Evolutionary conservation across 2,329 filamentous ascomycete genomes (phyloP).

Genomic region (Apiospora aurea): DNA sequence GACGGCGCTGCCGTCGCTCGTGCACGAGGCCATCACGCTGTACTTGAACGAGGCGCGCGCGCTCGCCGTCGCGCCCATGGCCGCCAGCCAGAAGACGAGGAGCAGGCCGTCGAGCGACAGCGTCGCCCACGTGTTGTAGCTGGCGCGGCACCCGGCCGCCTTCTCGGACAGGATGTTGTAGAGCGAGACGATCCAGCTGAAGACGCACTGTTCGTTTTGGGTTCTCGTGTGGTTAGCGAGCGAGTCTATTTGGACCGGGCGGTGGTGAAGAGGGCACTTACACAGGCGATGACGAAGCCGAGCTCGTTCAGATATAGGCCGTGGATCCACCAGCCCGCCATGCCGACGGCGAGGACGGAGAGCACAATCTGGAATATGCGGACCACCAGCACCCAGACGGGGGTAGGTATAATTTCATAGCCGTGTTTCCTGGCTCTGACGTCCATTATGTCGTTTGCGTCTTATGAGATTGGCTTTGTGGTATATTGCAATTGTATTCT

Average conservation of each 20-base stretch:
- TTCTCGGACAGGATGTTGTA: constrained; percentile 53
- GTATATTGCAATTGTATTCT: neutral
- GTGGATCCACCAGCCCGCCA: constrained; percentile 51
- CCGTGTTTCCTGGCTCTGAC: constrained; percentile 33
- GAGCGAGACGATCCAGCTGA: constrained; percentile 53
- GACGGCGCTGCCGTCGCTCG: constrained; percentile 48
- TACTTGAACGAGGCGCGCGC: constrained; percentile 46
- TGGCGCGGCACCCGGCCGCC: constrained; percentile 40
- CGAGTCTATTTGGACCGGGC: too few species aligned
- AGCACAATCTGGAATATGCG: constrained; percentile 51
- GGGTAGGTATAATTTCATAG: constrained; percentile 47
- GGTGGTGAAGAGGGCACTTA: too few species aligned
- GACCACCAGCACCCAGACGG: constrained; percentile 51
- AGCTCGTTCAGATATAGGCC: constrained; percentile 48
- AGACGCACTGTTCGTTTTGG: too few species aligned
- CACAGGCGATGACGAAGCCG: constrained; percentile 50
- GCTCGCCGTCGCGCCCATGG: constrained; percentile 49
- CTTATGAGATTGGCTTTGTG: neutral
- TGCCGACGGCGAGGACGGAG: constrained; percentile 51
- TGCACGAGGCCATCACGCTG: constrained; percentile 41
- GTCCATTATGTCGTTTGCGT: constrained; percentile 15
- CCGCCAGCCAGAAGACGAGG: constrained; percentile 55
- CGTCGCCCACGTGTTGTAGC: constrained; percentile 54
- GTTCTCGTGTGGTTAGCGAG: too few species aligned
- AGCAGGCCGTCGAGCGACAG: constrained; percentile 52